Evolutionary conservation across 2,329 filamentous ascomycete species (phyloP), one percentile per base, ranked within the genome.

Genomic region (Colletotrichum sp.): DNA sequence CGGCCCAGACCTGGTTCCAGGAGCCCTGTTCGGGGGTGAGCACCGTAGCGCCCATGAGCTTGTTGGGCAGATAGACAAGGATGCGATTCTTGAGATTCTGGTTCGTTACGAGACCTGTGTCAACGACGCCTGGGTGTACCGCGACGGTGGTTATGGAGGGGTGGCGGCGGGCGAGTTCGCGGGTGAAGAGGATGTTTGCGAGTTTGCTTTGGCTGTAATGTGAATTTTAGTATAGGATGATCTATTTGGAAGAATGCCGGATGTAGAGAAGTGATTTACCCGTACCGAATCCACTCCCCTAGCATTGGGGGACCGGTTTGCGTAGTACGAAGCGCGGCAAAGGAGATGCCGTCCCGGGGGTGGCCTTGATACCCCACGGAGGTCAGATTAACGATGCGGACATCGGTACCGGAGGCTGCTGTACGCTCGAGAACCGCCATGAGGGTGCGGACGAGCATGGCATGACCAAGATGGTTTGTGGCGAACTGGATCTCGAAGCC

Each of bases 1-100:
- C 81, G 18, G 82, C 84, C 83, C 83, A 85, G 2, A 82, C 72
- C 49, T 81, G 82, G 60, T 82, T 83, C 36, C 78, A 79, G 16
- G 80, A 82, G 4, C 83, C 83, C 66, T 84, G 78, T 52, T 82
- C 80, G 3, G 79, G 69, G 10, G 80, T 78, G 66, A 83, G 74
- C 66, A 82, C 68, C 8, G 76, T 71, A 12, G 62, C 66, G 28
- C 75, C 71, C 66, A 63, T 59, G 55, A 76, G 5, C 62, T 36
- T 74, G 30, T 81, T 80, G 8, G 80, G 79, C 30, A 77, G 76
- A 26, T 80, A 78, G 49, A 82, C 79, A 44, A 82, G 59, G 75
- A 81, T 75, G 26, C 79, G 77, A 49, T 80, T 78, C 78, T 78
- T 80, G 7, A 79, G 79, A 4, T 76, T 60, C 74, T 82, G 62